These are phyloP conservation scores for Scutellaria barbata DNA, from an alignment of 257 asterid genomes.

Conservation along the genomic window DNA sequence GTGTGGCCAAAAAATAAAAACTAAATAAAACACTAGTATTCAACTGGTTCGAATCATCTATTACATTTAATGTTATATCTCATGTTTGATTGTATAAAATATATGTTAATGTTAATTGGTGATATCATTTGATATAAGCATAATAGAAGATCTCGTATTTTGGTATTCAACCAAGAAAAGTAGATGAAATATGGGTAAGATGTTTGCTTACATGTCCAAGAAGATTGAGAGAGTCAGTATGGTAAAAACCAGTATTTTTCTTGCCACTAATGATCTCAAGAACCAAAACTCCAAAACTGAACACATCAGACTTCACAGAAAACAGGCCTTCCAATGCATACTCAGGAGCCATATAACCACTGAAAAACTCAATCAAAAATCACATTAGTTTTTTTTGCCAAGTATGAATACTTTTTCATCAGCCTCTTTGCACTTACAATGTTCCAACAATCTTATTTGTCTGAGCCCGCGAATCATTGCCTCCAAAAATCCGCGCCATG, in stretches of 20 bases:
- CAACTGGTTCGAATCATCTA: no score
- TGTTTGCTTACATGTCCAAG: conserved; percentile 43
- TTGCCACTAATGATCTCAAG: conserved; percentile 59
- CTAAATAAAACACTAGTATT: no score
- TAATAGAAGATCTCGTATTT: no score
- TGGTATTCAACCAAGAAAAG: no score
- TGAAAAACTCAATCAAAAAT: background rate
- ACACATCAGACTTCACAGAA: conserved; percentile 55
- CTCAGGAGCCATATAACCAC: conserved; percentile 63
- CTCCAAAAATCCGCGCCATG: conserved; percentile 49
- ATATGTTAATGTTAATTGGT: no score
- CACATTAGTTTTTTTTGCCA: no score
- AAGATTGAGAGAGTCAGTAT: conserved; percentile 44
- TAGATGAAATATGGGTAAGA: background rate
- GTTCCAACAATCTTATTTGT: conserved; percentile 46
- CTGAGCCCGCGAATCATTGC: conserved; percentile 1
- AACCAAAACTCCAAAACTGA: conserved; percentile 51
- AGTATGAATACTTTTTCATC: background rate
- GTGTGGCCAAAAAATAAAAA: no score
- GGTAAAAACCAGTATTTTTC: conserved; percentile 52
- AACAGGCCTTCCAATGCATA: conserved; percentile 51
- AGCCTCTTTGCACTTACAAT: conserved; percentile 38
- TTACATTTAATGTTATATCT: no score
- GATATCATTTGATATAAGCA: no score
- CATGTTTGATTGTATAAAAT: no score